A percentile compares a stretch with the other conserved stretches of the same genome.
Evolutionary conservation across 352 stramenopile genomes (phyloP).

Genomic region (Globisporangium nodosum): DNA sequence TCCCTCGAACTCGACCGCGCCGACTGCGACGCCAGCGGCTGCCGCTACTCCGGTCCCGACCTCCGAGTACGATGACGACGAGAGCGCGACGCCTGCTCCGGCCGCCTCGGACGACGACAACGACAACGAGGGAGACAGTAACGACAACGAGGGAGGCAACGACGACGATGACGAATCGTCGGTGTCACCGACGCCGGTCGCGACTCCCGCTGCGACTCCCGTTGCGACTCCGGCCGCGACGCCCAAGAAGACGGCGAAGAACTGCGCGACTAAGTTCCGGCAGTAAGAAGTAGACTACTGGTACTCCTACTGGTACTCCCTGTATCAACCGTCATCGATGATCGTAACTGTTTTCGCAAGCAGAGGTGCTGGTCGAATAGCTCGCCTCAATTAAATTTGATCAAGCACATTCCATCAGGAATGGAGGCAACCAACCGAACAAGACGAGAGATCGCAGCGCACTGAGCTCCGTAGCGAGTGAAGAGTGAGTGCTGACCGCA

Average conservation of each 20-base stretch:
- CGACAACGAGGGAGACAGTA: background rate
- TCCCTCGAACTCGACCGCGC: background rate
- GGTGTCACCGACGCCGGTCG: background rate
- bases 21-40: background rate
- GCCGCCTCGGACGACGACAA: background rate
- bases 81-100: background rate
- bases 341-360: background rate
- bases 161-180: background rate
- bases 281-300: too few relatives aligned
- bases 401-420: too few relatives aligned
- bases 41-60: background rate
- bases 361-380: background rate
- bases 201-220: too few relatives aligned
- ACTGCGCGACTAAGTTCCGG: background rate
- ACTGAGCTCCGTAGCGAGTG: too few relatives aligned
- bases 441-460: too few relatives aligned
- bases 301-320: too few relatives aligned
- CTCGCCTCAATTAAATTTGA: too few relatives aligned
- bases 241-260: conserved; percentile 1
- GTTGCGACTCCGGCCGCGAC: background rate
- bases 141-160: too few relatives aligned
- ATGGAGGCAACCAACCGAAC: too few relatives aligned
- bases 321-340: background rate
- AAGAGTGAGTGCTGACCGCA: too few relatives aligned
- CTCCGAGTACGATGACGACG: background rate